These are phyloP conservation scores for Infundibulicybe gibba DNA, from an alignment of 768 basidiomycete genomes.

Conservation along the genomic window DNA sequence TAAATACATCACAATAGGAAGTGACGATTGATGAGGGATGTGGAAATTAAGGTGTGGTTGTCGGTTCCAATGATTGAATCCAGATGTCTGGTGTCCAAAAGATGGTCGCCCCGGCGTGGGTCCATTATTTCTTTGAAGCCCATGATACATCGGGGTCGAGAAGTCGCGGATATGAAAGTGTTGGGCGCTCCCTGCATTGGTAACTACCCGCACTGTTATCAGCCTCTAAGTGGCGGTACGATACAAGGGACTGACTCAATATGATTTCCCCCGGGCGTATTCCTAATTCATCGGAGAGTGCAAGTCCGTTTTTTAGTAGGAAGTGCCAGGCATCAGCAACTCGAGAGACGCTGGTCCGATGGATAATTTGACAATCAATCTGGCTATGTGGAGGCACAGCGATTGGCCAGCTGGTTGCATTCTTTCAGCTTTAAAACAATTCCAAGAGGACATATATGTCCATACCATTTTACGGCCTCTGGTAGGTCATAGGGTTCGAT, in stretches of 20 bases:
- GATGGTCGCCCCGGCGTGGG: conserved; percentile 8
- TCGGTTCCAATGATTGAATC: background rate
- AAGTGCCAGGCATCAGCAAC: conserved; percentile 35
- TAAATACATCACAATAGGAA: conserved; percentile 38
- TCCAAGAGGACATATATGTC: background rate
- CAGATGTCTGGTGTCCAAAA: conserved; percentile 4
- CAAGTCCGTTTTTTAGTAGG: conserved; percentile 26
- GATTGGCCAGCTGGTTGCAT: conserved; percentile 36
- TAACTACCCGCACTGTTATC: conserved; percentile 26
- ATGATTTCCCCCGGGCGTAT: conserved; percentile 38
- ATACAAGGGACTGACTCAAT: conserved; percentile 25
- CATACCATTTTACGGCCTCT: conserved; percentile 26
- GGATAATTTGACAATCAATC: conserved; percentile 33
- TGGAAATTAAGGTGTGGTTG: conserved; percentile 2
- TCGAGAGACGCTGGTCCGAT: conserved; percentile 17
- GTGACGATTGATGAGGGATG: conserved; percentile 15
- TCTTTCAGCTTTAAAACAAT: background rate
- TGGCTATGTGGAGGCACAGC: conserved; percentile 32
- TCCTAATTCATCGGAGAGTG: conserved; percentile 23
- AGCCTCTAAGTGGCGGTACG: background rate
- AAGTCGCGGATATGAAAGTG: conserved; percentile 36
- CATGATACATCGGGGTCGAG: conserved; percentile 10
- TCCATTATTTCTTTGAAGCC: conserved; percentile 5
- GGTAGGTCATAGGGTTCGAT: conserved; percentile 32
- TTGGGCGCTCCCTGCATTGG: conserved; percentile 34